Percentiles rank a stretch among this genome's conserved stretches.
Evolutionary conservation across 441 rosid species (phyloP).

Genomic region (Gossypium schwendimanii): DNA sequence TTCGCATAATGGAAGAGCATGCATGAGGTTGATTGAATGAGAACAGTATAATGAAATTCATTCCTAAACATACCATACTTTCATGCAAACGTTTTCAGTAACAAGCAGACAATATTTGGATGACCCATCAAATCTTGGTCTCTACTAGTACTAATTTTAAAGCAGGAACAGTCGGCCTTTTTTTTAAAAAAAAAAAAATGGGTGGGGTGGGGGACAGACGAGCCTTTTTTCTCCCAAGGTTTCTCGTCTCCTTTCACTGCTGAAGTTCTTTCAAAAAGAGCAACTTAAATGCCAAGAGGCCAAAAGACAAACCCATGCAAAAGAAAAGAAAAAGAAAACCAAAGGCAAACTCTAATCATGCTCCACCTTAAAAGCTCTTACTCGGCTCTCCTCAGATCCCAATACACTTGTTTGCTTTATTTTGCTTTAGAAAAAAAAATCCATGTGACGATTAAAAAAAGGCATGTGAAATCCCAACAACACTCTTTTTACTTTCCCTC

Average conservation of each 20-base stretch:
- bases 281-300: neutral
- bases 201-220: neutral
- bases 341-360: neutral
- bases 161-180: neutral
- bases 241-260: neutral
- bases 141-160: neutral
- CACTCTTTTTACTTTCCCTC: neutral
- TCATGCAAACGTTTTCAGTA: neutral
- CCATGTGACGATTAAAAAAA: slow-evolving; percentile 17
- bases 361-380: slow-evolving; percentile 1
- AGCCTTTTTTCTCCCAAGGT: neutral
- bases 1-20: neutral
- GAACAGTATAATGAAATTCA: neutral
- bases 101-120: neutral
- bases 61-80: neutral
- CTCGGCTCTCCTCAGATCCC: slow-evolving; percentile 26
- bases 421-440: slow-evolving; percentile 6
- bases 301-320: neutral
- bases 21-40: neutral
- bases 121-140: neutral
- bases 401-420: slow-evolving; percentile 17
- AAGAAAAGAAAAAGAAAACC: neutral
- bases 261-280: neutral
- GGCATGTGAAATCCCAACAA: slow-evolving; percentile 10
- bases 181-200: neutral